Base-by-base conservation (phyloP, 192 early-diverging fungal genomes). In the Umbelopsis sp. region DNA sequence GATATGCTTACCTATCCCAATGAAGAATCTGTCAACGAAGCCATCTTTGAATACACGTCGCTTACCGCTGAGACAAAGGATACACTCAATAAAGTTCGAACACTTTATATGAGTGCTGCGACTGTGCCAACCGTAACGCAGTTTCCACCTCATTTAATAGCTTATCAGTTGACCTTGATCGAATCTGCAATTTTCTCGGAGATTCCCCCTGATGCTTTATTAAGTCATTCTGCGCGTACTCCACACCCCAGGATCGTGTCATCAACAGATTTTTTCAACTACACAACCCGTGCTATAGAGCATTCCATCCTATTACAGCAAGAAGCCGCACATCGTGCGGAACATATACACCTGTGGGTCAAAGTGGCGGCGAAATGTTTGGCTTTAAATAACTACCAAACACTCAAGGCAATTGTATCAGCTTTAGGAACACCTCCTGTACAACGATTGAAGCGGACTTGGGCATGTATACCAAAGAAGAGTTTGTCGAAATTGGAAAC, bases 231-330 rank as follows among this genome's bases (percentile, higher is more conserved):
- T 1, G 81, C 91, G 0, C 84, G 87, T 24, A 75, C 81, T 24
- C 90, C 90, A 0, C 81, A 89, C 50, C 78, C 81, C n/a, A 79
- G 81, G 2, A 83, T 94, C 11, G 87, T 86, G 31, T 86, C 85
- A 0, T 86, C 84, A 16, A 87, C 92, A 17, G 91, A 93, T 66
- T 91, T 91, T 78, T 94, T 94, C 86, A 94, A 94, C 71, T 93
- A 90, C 70, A 65, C 93, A 9, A 90, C 91, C n/a, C 82, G 91
- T 12, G 66, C 90, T 29, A 85, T 94, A 34, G 92, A 94, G 73
- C 85, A 84, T 71, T 85, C 92, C 0, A 88, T 94, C 29, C 70
- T 94, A 29, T 78, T 85, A 34, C 89, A 87, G 2, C 74, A 77
- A 25, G 83, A 87, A 71, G 80, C 88, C 1, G 77, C 83, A 8